These are phyloP conservation scores for Trichophaea hybrida DNA, from an alignment of 2,329 filamentous ascomycete species.

Conservation along the genomic window DNA sequence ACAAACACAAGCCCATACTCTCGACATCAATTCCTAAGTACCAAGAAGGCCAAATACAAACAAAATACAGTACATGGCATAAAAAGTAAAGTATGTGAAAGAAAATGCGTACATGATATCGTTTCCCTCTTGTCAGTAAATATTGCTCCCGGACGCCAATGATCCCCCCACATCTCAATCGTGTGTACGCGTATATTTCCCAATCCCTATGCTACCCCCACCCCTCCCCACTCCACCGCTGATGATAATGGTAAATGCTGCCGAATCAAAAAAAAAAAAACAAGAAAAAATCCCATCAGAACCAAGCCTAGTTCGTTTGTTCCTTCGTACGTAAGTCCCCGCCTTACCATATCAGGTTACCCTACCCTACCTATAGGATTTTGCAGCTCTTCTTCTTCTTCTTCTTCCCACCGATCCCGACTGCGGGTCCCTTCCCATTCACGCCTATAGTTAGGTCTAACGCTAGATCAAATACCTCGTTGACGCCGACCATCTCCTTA, in stretches of 20 bases:
- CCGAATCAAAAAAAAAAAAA: not conserved
- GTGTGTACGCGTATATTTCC: not conserved
- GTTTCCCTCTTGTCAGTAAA: not conserved
- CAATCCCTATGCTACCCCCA: not conserved
- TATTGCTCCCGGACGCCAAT: not conserved
- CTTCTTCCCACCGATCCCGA: conserved; percentile 36
- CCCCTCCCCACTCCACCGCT: not conserved
- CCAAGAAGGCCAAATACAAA: too few species aligned
- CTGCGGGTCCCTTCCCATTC: conserved; percentile 36
- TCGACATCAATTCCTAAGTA: too few species aligned
- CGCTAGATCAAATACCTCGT: conserved; percentile 88
- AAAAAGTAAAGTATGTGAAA: too few species aligned
- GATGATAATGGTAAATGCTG: not conserved
- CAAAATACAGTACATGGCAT: too few species aligned
- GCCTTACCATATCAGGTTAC: not conserved
- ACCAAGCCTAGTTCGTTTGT: not conserved
- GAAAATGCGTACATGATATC: too few species aligned
- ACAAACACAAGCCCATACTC: too few species aligned
- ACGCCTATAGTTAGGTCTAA: conserved; percentile 75
- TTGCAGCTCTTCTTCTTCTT: conserved; percentile 76
- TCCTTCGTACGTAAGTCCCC: not conserved
- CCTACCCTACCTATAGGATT: conserved; percentile 47
- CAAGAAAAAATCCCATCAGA: not conserved
- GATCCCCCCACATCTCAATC: not conserved
- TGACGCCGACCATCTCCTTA: conserved; percentile 90